Evolutionary conservation across 1,284 basidiomycete genomes (phyloP), one percentile per base, ranked within the genome.

Genomic region (Boletus mariae): DNA sequence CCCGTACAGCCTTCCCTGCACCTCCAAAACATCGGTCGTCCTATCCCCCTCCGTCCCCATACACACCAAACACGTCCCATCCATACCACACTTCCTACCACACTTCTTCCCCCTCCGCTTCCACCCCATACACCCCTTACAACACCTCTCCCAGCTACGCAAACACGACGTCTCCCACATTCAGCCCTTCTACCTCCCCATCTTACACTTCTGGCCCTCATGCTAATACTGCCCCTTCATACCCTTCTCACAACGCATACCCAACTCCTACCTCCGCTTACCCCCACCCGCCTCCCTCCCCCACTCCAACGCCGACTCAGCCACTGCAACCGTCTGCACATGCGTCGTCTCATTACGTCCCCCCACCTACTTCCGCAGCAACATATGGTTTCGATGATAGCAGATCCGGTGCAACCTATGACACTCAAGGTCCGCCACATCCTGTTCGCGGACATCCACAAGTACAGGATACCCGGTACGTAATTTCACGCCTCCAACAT

Each of bases 241-340:
- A 66, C 42, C n/a, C 54, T 5, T 46, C 63, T 38, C 64, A 68
- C 10, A 57, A 64, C 15, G 11, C 58, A 17, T 65, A 68, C 45
- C 56, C 57, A 31, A 66, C 63, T 6, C 67, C 64, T 23, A 66
- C 66, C 13, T 65, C 64, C 34, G 64, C 66, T 12, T 65, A 55
- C 47, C 61, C 64, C 10, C 63, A 59, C n/a, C 66, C 64, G 0
- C 63, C 66, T 4, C 62, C 65, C 17, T 64, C 62, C 2, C 62
- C 62, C 51, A 64, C 65, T 17, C 65, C 63, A 53, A 68, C 65
- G 15, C 63, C 63, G 53, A 68, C 63, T 17, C 63, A 64, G 42
- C 55, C 54, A 20, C 42, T 57, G 2, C 63, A 60, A 15, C 48
- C 47, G 3, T 64, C 56, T 42, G n/a, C 52, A 1, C 62, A 64